A percentile compares a stretch with the other conserved stretches of the same genome.
Evolutionary conservation across 164 flowering plant species (phyloP).

Genomic region (Aristolochia fimbriata): DNA sequence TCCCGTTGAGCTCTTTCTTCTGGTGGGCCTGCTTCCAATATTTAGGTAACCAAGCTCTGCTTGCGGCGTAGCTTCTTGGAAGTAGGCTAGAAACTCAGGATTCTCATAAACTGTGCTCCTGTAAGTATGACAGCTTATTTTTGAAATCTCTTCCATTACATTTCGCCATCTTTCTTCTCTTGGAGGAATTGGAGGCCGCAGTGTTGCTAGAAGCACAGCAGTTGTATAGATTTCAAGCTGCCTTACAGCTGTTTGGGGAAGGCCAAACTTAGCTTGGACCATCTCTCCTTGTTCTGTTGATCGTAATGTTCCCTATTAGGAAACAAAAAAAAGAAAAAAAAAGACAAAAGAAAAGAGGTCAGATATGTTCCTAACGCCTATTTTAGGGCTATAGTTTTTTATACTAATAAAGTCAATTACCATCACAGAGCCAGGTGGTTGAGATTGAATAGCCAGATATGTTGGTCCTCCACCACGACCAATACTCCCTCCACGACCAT

Average conservation of each 20-base stretch:
- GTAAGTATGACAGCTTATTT: constrained; percentile 64
- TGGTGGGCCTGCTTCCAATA: constrained; percentile 90
- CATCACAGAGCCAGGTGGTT: constrained; percentile 98
- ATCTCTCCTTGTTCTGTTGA: constrained; percentile 99
- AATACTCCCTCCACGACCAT: constrained; percentile 98
- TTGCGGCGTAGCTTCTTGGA: constrained; percentile 93
- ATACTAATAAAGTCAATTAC: constrained; percentile 19
- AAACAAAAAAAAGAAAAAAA: neutral
- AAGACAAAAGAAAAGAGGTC: neutral
- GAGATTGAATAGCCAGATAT: constrained; percentile 93
- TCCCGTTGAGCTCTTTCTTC: constrained; percentile 67
- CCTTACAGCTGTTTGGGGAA: constrained; percentile 78
- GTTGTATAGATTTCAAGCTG: constrained; percentile 93
- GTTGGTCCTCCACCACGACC: constrained; percentile 99
- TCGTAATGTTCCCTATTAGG: constrained; percentile 70
- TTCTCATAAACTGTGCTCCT: constrained; percentile 79
- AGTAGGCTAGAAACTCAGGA: constrained; percentile 78
- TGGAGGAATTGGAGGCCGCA: constrained; percentile 78
- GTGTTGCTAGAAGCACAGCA: constrained; percentile 84
- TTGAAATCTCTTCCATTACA: constrained; percentile 84
- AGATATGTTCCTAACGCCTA: neutral
- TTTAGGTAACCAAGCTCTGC: constrained; percentile 91
- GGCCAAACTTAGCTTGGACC: constrained; percentile 96
- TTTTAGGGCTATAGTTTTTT: neutral
- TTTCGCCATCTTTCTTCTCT: constrained; percentile 88